A percentile compares a stretch with the other conserved stretches of the same genome.
Evolutionary conservation across 805 yeast genomes (phyloP).

Genomic region (Candida caryicola): DNA sequence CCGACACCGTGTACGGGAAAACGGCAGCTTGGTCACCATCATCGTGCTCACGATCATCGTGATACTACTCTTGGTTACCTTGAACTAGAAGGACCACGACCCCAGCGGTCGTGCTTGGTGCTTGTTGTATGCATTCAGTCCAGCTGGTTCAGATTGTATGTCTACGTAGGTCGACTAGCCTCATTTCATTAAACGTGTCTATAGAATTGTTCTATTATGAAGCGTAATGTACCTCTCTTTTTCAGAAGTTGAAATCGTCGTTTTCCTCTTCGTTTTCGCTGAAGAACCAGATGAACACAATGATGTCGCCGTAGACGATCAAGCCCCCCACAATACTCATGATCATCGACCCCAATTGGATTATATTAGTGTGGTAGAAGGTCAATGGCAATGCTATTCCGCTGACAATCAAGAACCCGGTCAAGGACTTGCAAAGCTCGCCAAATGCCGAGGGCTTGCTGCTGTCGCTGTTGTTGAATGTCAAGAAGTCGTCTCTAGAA

Average conservation of each 20-base stretch:
- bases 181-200: not conserved
- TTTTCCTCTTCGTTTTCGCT: conserved; percentile 44
- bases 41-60: conserved; percentile 39
- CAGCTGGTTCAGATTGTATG: not conserved
- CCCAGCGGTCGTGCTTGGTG: not conserved
- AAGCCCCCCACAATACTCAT: conserved; percentile 46
- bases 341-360: conserved; percentile 37
- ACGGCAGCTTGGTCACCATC: conserved; percentile 43
- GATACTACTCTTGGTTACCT: conserved; percentile 38
- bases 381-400: conserved; percentile 45
- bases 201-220: too few species aligned
- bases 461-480: conserved; percentile 41
- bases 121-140: not conserved
- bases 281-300: conserved; percentile 46
- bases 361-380: conserved; percentile 36
- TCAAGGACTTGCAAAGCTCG: conserved; percentile 37
- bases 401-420: conserved; percentile 41
- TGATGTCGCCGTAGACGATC: conserved; percentile 43
- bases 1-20: conserved; percentile 34
- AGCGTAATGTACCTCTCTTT: too few species aligned
- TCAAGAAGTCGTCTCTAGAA: conserved; percentile 41
- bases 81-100: conserved; percentile 23
- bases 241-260: conserved; percentile 43
- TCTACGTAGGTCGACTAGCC: not conserved
- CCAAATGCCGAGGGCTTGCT: conserved; percentile 36